Evolutionary conservation across 495 filamentous ascomycete species (phyloP).

Genomic region (Penicillium argentinense): DNA sequence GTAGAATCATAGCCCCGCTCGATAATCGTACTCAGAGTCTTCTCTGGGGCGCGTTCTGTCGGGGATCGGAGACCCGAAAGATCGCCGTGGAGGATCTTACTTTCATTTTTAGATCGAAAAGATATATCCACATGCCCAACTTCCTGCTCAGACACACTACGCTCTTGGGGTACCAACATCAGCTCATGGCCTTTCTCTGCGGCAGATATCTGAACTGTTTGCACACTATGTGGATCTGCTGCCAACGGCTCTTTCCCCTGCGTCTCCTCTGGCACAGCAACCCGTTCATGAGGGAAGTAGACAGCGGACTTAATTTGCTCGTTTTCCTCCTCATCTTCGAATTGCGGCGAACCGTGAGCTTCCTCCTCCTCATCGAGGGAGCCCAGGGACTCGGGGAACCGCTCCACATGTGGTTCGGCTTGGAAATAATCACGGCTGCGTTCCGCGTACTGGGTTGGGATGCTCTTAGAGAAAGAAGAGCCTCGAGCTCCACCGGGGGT

Average conservation of each 20-base stretch:
- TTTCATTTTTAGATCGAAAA: constrained; percentile 59
- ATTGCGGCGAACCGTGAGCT: constrained; percentile 44
- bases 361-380: constrained; percentile 29
- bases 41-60: constrained; percentile 35
- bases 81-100: constrained; percentile 61
- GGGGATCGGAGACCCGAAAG: constrained; percentile 40
- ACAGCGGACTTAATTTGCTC: constrained; percentile 95
- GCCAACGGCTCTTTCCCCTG: constrained; percentile 46
- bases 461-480: constrained; percentile 55
- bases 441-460: constrained; percentile 48
- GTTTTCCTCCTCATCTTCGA: constrained; percentile 80
- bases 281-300: constrained; percentile 84
- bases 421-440: constrained; percentile 32
- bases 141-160: constrained; percentile 33
- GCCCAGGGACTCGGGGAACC: constrained; percentile 23
- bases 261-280: constrained; percentile 36
- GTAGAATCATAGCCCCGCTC: constrained; percentile 47
- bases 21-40: constrained; percentile 36
- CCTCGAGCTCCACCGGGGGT: constrained; percentile 53
- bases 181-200: constrained; percentile 32
- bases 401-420: constrained; percentile 18
- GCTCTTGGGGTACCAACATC: constrained; percentile 34
- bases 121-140: constrained; percentile 59
- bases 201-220: constrained; percentile 35
- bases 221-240: constrained; percentile 37